Evolutionary conservation across 2,329 filamentous ascomycete species (phyloP), one percentile per base, ranked within the genome.

Genomic region (Phoma sp.): DNA sequence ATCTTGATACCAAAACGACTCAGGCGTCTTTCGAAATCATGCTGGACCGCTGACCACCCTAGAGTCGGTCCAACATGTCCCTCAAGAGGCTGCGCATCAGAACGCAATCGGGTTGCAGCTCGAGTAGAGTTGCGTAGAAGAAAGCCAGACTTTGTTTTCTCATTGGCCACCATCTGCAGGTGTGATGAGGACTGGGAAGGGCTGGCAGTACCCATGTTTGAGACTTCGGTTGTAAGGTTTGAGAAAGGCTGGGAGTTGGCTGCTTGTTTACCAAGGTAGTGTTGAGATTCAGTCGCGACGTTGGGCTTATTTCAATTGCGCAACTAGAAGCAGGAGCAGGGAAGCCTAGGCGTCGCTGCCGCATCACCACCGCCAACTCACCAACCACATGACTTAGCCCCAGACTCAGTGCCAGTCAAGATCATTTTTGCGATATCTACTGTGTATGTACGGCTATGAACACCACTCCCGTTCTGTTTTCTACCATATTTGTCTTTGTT

Each of bases 11-110:
- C 51, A 14, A 45, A 48, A 1, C 51, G 45, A 15, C 28, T 45
- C 10, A 54, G 45, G 2, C 51, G 51, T 10, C 28, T 25, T 28
- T 54, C 39, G 34, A 54, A 54, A 14, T 54, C 51, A 11, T 54
- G 17, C 26, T 43, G 45, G 2, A 45, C n/a, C 10, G 51, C 28
- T 17, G 38, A 49, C 38, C 45, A 54, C 3, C 5, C 21, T 15
- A 21, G n/a, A 1, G 26, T 12, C 2, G 33, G 4, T 4, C 14
- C n/a, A 9, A 5, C 1, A 10, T 28, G 29, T 14, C 39, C 9
- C 4, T 18, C 17, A 3, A 14, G 17, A 1, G 23, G 10, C 4
- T 40, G 38, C 2, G 21, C 10, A 7, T 11, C 28, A 6, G 26
- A 3, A 4, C 7, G 38, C 25, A 10, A 5, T 9, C 30, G 32